Evolutionary conservation across 2,329 filamentous ascomycete species (phyloP), one percentile per base, ranked within the genome.

Genomic region (Calycina marina): DNA sequence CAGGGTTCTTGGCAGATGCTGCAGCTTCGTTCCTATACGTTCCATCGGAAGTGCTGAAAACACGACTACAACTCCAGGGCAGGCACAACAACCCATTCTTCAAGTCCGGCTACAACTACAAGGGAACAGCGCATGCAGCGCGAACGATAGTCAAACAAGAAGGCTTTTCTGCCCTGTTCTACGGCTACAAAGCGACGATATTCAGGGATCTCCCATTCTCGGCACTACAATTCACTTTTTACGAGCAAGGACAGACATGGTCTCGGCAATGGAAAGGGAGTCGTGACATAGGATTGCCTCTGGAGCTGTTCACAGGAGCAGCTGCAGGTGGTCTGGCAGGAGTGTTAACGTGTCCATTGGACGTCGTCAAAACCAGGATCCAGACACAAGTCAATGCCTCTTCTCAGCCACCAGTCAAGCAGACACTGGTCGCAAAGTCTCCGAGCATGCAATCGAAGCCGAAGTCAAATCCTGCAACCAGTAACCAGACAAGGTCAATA

Each of bases 31-130:
- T 93, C 38, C 70, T 94, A 38, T 98, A 98, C 52, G 92, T 98
- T 4, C 92, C 90, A 4, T 93, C 88, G 9, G 92, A 98, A 57
- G 90, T 98, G 4, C 68, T 98, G 45, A 98, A 98, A 57, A 98
- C 90, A n/a, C 76, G 90, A 14, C 63, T 96, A 30, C 90, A 98
- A 53, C 69, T 98, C 4, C 90, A 98, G 56, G 92, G 90, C 31
- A 81, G 83, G 38, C 80, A 85, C 60, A 93, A 96, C 57, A 98
- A 98, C 51, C 86, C 90, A 1, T 80, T 77, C 57, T 96, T 96
- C 61, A 65, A 75, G 29, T 93, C 84, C 0, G 90, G 90, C 36
- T 98, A 98, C 60, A 98, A 98, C 55, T 98, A 98, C 55, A 78
- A 77, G 46, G 77, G 76, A 25, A 93, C 83, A 2, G 56, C 76